phyloP scores from a whole-genome alignment of 2,329 filamentous ascomycete genomes.

The Mariannaea elegans region DNA sequence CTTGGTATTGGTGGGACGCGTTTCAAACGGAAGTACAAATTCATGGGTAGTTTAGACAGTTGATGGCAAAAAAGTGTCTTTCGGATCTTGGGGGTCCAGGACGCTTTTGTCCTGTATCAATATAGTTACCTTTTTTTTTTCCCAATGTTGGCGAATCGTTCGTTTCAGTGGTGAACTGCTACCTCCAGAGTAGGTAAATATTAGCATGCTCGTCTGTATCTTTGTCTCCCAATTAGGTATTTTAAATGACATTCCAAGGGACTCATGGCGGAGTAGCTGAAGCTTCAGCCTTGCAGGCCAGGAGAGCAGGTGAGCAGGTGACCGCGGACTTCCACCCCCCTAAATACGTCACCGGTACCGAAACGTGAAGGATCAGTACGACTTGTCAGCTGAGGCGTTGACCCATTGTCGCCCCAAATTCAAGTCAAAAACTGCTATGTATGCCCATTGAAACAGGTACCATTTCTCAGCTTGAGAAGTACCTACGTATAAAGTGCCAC shows the following conservation, averaged over 20 bases:
- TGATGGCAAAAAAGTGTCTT: conserved; percentile 31
- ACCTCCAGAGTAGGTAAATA: too few species aligned
- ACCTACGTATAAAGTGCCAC: too few species aligned
- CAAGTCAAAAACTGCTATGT: too few species aligned
- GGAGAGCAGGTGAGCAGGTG: neutral
- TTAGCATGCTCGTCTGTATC: too few species aligned
- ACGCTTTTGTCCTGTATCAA: conserved; percentile 8
- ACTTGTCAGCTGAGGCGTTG: neutral
- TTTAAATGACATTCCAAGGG: neutral
- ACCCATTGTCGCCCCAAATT: too few species aligned
- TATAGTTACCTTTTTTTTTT: neutral
- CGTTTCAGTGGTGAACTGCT: too few species aligned
- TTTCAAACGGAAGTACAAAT: conserved; percentile 39
- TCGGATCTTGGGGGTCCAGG: conserved; percentile 5
- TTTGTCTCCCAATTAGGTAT: too few species aligned
- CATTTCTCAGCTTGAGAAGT: too few species aligned
- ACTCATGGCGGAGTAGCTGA: neutral
- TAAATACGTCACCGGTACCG: neutral
- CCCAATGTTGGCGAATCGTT: neutral
- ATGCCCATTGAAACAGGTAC: too few species aligned
- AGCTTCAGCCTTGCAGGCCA: neutral
- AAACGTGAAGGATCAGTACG: neutral
- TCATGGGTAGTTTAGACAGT: conserved; percentile 43
- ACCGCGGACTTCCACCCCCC: neutral
- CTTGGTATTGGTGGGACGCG: conserved; percentile 33